Conservation (phyloP, 192 early-diverging fungal species). For the Coemansia sp. region DNA sequence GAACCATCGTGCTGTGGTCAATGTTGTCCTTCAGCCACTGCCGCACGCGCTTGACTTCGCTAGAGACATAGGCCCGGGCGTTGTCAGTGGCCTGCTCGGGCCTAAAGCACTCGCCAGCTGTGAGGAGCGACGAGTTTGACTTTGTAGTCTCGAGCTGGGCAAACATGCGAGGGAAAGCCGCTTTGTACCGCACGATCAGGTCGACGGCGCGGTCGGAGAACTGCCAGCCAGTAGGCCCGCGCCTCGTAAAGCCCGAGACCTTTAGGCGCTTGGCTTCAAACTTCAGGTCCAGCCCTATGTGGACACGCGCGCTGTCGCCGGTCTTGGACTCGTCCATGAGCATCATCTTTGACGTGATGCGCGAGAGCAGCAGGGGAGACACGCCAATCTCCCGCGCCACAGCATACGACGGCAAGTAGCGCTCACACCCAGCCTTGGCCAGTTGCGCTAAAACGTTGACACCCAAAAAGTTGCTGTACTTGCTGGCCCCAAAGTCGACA, state of each 20-base stretch:
- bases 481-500: conserved; percentile 10
- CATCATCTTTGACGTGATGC: conserved; percentile 76
- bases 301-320: conserved; percentile 58
- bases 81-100: neutral
- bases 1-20: conserved; percentile 12
- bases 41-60: conserved; percentile 50
- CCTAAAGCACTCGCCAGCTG: conserved; percentile 33
- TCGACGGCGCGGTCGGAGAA: conserved; percentile 76
- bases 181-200: conserved; percentile 70
- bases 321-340: conserved; percentile 56
- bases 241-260: conserved; percentile 84
- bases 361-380: conserved; percentile 69
- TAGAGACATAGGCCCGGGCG: conserved; percentile 19
- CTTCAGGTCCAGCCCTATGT: conserved; percentile 88
- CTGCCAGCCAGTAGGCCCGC: conserved; percentile 78
- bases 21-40: conserved; percentile 49
- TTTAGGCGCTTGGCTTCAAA: conserved; percentile 85
- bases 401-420: conserved; percentile 63
- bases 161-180: conserved; percentile 63
- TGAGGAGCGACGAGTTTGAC: conserved; percentile 8
- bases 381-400: conserved; percentile 69
- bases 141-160: conserved; percentile 15
- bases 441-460: conserved; percentile 24
- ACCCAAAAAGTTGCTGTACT: conserved; percentile 38
- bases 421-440: conserved; percentile 15